Conservation (phyloP, 1,284 basidiomycete genomes). For the Tranzscheliella williamsii region DNA sequence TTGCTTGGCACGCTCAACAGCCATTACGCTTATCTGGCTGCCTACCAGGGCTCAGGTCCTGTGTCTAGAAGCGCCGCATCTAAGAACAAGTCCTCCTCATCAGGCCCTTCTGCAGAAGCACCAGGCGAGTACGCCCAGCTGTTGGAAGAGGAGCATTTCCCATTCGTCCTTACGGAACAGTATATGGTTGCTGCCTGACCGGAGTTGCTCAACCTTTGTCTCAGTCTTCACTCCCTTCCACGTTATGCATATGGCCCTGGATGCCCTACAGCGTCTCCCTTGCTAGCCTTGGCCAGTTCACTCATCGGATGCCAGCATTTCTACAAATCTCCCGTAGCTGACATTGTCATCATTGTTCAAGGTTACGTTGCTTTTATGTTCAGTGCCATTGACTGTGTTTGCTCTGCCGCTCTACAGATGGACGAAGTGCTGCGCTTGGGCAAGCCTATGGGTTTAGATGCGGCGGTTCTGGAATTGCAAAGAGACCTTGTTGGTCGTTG, state of each 20-base stretch:
- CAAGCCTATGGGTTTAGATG: too few species aligned
- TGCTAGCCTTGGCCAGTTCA: too few species aligned
- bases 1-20: constrained; percentile 73
- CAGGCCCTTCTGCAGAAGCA: constrained; percentile 26
- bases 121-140: constrained; percentile 57
- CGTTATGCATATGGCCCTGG: too few species aligned
- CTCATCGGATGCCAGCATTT: too few species aligned
- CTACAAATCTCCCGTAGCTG: too few species aligned
- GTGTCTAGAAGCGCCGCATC: constrained; percentile 2
- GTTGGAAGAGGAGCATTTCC: constrained; percentile 55
- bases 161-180: constrained; percentile 57
- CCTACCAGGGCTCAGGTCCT: constrained; percentile 55
- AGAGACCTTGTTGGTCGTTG: not conserved
- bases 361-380: too few species aligned
- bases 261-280: too few species aligned
- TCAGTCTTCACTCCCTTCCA: too few species aligned
- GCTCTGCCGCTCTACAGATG: too few species aligned
- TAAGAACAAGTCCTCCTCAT: not conserved
- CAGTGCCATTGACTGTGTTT: too few species aligned
- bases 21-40: constrained; percentile 79
- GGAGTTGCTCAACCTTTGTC: not conserved
- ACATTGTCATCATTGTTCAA: not conserved
- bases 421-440: too few species aligned
- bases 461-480: too few species aligned
- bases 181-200: constrained; percentile 37